Evolutionary conservation across 2,329 filamentous ascomycete genomes (phyloP).

Genomic region (Colletotrichum phormii): DNA sequence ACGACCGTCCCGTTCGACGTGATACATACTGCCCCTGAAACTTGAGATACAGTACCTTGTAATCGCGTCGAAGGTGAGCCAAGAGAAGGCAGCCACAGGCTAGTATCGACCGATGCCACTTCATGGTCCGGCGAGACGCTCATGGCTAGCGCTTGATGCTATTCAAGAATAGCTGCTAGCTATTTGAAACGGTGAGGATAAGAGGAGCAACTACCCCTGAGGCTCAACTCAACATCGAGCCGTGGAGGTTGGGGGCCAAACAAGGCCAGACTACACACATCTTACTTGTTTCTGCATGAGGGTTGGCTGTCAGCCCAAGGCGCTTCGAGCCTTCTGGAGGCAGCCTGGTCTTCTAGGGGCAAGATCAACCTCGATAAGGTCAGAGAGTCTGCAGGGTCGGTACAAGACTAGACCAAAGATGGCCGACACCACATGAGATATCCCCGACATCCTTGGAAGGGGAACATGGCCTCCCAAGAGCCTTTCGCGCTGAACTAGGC

Average conservation of each 20-base stretch:
- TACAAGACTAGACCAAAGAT: conserved; percentile 10
- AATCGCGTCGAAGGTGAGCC: background rate
- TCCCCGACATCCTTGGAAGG: conserved; percentile 4
- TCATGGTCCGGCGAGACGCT: conserved; percentile 17
- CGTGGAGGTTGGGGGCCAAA: conserved; percentile 1
- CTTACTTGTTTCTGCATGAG: conserved; percentile 19
- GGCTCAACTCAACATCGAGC: background rate
- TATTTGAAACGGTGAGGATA: background rate
- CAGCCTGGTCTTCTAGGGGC: conserved; percentile 16
- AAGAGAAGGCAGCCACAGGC: conserved; percentile 6
- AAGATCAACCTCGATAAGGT: conserved; percentile 14
- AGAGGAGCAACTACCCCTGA: background rate
- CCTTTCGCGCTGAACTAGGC: conserved; percentile 19
- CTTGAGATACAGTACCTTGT: background rate
- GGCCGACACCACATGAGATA: conserved; percentile 2
- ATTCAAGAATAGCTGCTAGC: background rate
- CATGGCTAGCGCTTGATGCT: conserved; percentile 11
- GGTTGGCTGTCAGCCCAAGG: conserved; percentile 1
- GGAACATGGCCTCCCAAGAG: background rate
- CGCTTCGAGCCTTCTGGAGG: conserved; percentile 5
- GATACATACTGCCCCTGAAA: background rate
- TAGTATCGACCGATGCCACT: background rate
- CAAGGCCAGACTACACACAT: background rate
- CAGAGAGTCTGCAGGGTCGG: background rate
- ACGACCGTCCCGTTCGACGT: background rate